A percentile compares a stretch with the other conserved stretches of the same genome.
Evolutionary conservation across 2,329 filamentous ascomycete species (phyloP).

Genomic region (Neoscytalidium dimidiatum): DNA sequence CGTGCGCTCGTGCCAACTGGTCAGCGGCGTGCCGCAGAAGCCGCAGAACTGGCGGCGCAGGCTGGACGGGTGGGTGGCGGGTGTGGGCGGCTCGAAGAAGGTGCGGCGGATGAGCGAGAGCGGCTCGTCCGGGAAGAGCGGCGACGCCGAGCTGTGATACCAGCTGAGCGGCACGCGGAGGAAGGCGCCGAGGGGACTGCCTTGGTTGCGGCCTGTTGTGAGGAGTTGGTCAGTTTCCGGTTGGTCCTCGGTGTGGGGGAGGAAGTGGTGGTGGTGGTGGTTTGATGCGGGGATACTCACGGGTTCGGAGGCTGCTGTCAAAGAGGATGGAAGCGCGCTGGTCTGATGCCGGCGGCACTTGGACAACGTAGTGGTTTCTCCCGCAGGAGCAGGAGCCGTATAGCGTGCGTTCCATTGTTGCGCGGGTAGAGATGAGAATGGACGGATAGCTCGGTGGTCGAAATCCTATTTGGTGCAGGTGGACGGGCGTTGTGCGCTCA

Average conservation of each 20-base stretch:
- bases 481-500: neutral
- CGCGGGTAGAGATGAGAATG: too few species aligned
- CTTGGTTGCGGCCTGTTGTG: conserved; percentile 63
- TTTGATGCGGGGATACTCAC: conserved; percentile 56
- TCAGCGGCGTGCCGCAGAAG: conserved; percentile 84
- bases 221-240: neutral
- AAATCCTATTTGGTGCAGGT: neutral
- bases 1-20: conserved; percentile 78
- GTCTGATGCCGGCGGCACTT: conserved; percentile 61
- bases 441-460: neutral
- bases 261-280: neutral
- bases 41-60: conserved; percentile 82
- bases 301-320: conserved; percentile 67
- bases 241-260: neutral
- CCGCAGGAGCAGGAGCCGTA: conserved; percentile 83
- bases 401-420: conserved; percentile 51
- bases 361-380: conserved; percentile 77
- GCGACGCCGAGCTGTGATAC: conserved; percentile 75
- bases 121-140: conserved; percentile 76
- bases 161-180: conserved; percentile 79
- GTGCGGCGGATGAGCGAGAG: conserved; percentile 47
- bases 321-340: conserved; percentile 71
- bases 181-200: conserved; percentile 75
- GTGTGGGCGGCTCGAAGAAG: conserved; percentile 35
- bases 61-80: conserved; percentile 39